phyloP scores from a whole-genome alignment of 306 rosid genomes.

The Vigna hirtella region DNA sequence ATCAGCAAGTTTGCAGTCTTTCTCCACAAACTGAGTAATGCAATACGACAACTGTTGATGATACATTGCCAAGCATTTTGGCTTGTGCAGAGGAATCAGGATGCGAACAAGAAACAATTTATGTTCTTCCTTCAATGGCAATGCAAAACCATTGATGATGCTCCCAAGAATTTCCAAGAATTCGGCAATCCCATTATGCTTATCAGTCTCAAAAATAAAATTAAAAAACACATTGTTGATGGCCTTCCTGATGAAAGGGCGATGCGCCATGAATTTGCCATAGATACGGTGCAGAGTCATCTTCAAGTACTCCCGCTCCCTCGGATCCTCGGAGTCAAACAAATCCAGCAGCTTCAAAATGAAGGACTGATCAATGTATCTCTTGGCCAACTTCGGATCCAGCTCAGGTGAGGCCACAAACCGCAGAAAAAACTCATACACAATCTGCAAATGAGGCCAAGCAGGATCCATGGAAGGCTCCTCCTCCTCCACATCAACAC shows the following conservation, averaged over 20 bases:
- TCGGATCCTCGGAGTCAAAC: slow-evolving; percentile 79
- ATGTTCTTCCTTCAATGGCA: slow-evolving; percentile 85
- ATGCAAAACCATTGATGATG: slow-evolving; percentile 75
- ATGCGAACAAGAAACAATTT: slow-evolving; percentile 77
- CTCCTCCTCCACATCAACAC: slow-evolving; percentile 84
- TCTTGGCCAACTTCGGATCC: slow-evolving; percentile 80
- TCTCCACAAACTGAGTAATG: slow-evolving; percentile 82
- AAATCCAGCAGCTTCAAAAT: slow-evolving; percentile 73
- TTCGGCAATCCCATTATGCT: slow-evolving; percentile 63
- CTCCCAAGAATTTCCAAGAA: slow-evolving; percentile 84
- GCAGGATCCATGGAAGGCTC: slow-evolving; percentile 86
- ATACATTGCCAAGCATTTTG: slow-evolving; percentile 77
- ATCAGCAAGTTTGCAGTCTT: slow-evolving; percentile 91
- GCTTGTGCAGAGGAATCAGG: slow-evolving; percentile 79
- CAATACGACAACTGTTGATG: slow-evolving; percentile 82
- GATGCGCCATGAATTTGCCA: slow-evolving; percentile 74
- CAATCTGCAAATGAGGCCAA: slow-evolving; percentile 88
- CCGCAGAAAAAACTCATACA: slow-evolving; percentile 75
- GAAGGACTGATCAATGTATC: slow-evolving; percentile 70
- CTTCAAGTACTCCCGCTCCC: slow-evolving; percentile 78
- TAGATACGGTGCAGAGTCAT: slow-evolving; percentile 75
- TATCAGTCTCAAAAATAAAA: slow-evolving; percentile 52
- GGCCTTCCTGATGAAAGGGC: slow-evolving; percentile 80
- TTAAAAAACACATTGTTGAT: slow-evolving; percentile 59
- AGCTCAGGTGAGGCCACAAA: slow-evolving; percentile 79